Base-by-base conservation (phyloP, 2,329 filamentous ascomycete genomes). In the Pseudogymnoascus sp. region DNA sequence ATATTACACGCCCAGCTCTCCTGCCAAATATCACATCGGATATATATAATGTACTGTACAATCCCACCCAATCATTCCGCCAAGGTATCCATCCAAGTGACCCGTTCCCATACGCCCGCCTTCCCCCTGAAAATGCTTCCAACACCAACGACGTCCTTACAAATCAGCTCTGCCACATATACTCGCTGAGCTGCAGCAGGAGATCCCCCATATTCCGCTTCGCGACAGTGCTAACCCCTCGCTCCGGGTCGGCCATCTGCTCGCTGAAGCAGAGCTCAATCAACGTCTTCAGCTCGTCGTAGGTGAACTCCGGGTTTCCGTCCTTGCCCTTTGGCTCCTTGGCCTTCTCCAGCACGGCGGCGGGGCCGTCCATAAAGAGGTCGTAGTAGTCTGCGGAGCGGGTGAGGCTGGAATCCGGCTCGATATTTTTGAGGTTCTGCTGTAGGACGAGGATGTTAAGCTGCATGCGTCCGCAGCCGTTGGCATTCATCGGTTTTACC, bases 391-490 rank as follows among this genome's bases (percentile, higher is more conserved):
- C 81, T 19, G 85, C 82, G 0, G 88, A 84, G 37, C 84, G 79
- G 3, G 81, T 80, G 28, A 93, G 79, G 64, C 84, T 81, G 2
- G 90, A 87, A 7, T 83, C 83, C 1, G 84, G 81, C 75, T 95
- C 92, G 62, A 99, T 88, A 69, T 96, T 96, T 79, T 96, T 96
- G 63, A 99, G 85, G 71, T 96, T 97, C 74, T 99, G 95, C 77
- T 98, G 93, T 62, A 99, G 80, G 43, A 99, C 95, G 23, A 97
- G 83, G 60, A 97, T 92, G 74, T 99, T 96, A 71, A 98, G 85
- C 74, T 92, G 89, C 85, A 99, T 92, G 39, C 92, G 85, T n/a
- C 87, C 86, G 65, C 88, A 90, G 45, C 95, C 95, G 70, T 89
- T 85, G 39, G 78, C 79, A 75, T 99, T 97, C 87, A 99, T 93